Percentiles rank a stretch among this genome's conserved stretches.
Evolutionary conservation across 352 stramenopile species (phyloP).

Genomic region (Blastocystis sp.): DNA sequence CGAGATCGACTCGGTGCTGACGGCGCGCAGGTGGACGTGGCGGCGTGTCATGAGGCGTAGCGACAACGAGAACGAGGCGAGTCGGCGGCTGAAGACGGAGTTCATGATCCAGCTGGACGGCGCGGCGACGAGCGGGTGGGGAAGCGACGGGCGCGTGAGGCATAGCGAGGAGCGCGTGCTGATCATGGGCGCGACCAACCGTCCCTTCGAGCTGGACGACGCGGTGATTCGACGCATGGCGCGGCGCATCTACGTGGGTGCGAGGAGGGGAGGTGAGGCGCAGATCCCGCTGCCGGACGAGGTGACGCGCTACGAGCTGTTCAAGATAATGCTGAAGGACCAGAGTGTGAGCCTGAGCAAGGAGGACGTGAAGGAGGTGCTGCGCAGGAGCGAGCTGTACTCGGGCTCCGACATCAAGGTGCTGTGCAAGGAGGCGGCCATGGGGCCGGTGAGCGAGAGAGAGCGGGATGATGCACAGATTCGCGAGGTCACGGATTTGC

Average conservation of each 20-base stretch:
- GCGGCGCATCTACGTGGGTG: constrained; percentile 82
- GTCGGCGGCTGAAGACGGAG: constrained; percentile 84
- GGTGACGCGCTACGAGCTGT: constrained; percentile 47
- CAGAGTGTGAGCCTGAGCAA: constrained; percentile 48
- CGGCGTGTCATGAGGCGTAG: constrained; percentile 72
- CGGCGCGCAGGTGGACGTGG: constrained; percentile 73
- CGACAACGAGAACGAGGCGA: constrained; percentile 80
- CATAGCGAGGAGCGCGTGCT: constrained; percentile 77
- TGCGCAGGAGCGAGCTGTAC: constrained; percentile 29
- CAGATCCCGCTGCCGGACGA: constrained; percentile 63
- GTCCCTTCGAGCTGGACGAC: constrained; percentile 82
- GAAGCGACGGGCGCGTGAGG: neutral
- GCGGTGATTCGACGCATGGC: constrained; percentile 81
- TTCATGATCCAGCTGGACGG: constrained; percentile 84
- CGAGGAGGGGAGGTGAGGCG: constrained; percentile 37
- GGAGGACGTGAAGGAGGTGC: constrained; percentile 31
- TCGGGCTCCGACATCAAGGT: constrained; percentile 63
- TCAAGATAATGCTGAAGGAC: constrained; percentile 62
- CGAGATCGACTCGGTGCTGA: constrained; percentile 82
- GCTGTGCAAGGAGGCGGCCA: constrained; percentile 63
- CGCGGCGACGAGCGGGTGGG: constrained; percentile 75
- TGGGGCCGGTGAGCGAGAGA: constrained; percentile 20
- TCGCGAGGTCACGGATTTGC: constrained; percentile 53
- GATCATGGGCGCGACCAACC: constrained; percentile 71
- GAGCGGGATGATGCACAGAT: constrained; percentile 14